Conservation (phyloP, 345 rosid genomes). For the Arabidopsis thaliana region TAIR10.1 NC_003076.8:5270501-5271000, state of each 20-base stretch:
- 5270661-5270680: not conserved
- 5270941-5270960: not conserved
- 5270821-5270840: not conserved
- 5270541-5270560: not conserved
- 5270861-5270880: conserved; percentile 66
- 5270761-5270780: conserved; percentile 90
- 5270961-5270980: not conserved
- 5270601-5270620: conserved; percentile 78
- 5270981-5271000: conserved; percentile 13
- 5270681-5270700: conserved; percentile 8
- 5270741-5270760: conserved; percentile 86
- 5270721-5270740: conserved; percentile 94
- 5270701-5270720: conserved; percentile 41
- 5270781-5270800: conserved; percentile 85
- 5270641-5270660: conserved; percentile 58
- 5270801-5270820: conserved; percentile 11
- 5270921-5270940: conserved; percentile 51
- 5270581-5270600: conserved; percentile 73
- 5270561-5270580: not conserved
- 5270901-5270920: conserved; percentile 90
- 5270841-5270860: conserved; percentile 9
- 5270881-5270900: conserved; percentile 92
- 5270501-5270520: conserved; percentile 51
- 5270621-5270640: conserved; percentile 76
- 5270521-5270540: not conserved